Conservation (phyloP, 2,329 filamentous ascomycete genomes). For the Chaetomium globosum region DNA sequence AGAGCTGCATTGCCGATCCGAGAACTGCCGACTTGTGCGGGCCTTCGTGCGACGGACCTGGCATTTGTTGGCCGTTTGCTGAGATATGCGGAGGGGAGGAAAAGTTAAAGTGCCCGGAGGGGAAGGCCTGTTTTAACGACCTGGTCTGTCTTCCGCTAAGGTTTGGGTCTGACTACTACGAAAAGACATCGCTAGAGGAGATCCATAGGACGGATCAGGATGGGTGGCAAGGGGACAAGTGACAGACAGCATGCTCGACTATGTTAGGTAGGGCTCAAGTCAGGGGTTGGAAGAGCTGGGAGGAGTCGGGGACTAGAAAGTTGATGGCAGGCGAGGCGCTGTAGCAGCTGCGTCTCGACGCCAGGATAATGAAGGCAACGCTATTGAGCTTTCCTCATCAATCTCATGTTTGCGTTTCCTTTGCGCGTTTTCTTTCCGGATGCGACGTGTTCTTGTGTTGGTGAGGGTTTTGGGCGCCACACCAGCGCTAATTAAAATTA, state of each 20-base stretch:
- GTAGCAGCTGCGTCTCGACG: not conserved
- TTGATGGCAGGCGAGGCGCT: not conserved
- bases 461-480: not conserved
- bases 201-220: conserved; percentile 11
- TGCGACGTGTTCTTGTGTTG: not conserved
- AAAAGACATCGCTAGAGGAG: conserved; percentile 20
- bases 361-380: not conserved
- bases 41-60: conserved; percentile 25
- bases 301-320: not conserved
- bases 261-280: not conserved
- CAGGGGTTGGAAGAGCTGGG: not conserved
- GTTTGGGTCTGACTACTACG: conserved; percentile 21
- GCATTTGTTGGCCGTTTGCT: conserved; percentile 24
- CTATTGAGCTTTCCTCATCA: not conserved
- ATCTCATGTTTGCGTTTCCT: not conserved
- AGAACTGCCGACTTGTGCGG: conserved; percentile 18
- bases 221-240: conserved; percentile 6
- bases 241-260: not conserved
- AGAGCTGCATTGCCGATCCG: conserved; percentile 26
- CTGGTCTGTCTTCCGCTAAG: conserved; percentile 22
- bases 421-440: not conserved
- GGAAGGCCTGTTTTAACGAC: conserved; percentile 25
- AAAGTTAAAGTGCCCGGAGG: conserved; percentile 15
- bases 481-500: not conserved
- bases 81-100: conserved; percentile 21